Base-by-base conservation (phyloP, 768 basidiomycete species). In the Phlebiopsis flavidoalba region DNA sequence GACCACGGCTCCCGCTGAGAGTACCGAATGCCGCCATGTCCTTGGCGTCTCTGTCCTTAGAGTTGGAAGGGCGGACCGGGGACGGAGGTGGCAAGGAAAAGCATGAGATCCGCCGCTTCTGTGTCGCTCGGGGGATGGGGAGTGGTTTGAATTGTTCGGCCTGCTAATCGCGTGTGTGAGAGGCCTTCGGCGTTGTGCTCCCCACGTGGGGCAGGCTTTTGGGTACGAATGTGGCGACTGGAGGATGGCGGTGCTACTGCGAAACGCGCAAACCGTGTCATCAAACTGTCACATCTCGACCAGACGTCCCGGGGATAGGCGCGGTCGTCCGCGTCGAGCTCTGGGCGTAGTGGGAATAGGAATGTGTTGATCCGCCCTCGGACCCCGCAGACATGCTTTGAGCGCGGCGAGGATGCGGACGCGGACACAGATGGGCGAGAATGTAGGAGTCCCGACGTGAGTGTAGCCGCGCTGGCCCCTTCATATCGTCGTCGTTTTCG, bases 61-160 rank as follows among this genome's bases (percentile, higher is more conserved):
- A 83, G 47, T 78, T 79, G 15, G 78, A 73, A 21, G 82, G 80
- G 45, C 90, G 84, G 19, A 79, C 89, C 8, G 91, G 91, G 0
- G 90, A 92, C 0, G 91, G 89, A 92, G 6, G 91, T 92, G 46
- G 92, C 91, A 54, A 94, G 81, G 73, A 83, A 90, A 21, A 93
- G 76, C 84, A 94, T 89, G 48, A 93, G 74, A 68, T 91, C 89
- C n/a, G 92, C 91, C 0, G 91, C 92, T 67, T 93, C 92, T 62
- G 84, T 87, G 70, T 91, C 89, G 35, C 85, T 84, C n/a, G 83
- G 81, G 6, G 75, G 83, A 62, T 79, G 79, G 64, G 69, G 65
- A 74, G 73, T 75, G 64, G 72, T 64, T 19, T 61, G 59, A 50
- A 58, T 64, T 65, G 11, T 58, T 54, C 19, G 52, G 59, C 45